A percentile compares a stretch with the other conserved stretches of the same genome.
phyloP scores from a whole-genome alignment of 1,284 basidiomycete genomes.

The Leccinum griseonigrum region DNA sequence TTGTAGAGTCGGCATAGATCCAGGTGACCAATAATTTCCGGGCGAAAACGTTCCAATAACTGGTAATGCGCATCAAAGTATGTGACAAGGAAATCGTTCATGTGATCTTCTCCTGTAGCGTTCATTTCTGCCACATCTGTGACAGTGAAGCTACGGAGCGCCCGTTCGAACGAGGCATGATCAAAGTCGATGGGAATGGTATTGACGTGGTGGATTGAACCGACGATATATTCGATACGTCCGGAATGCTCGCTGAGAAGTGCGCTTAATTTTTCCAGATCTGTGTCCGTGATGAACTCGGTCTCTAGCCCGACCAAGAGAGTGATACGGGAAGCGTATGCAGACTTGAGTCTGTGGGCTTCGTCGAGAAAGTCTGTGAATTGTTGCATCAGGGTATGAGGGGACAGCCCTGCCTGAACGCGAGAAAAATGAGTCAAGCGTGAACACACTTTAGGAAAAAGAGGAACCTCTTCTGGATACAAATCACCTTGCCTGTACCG shows the following conservation, averaged over 20 bases:
- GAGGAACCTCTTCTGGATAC: slow-evolving; percentile 91
- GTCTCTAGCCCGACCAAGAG: slow-evolving; percentile 93
- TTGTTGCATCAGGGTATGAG: slow-evolving; percentile 48
- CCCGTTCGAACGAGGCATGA: slow-evolving; percentile 60
- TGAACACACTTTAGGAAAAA: slow-evolving; percentile 5
- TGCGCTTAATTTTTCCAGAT: slow-evolving; percentile 57
- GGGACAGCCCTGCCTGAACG: slow-evolving; percentile 47
- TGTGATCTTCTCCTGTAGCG: slow-evolving; percentile 18
- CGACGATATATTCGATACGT: slow-evolving; percentile 88
- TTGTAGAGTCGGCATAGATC: slow-evolving; percentile 86
- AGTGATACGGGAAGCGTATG: slow-evolving; percentile 61
- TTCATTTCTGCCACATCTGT: slow-evolving; percentile 27
- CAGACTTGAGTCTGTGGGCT: slow-evolving; percentile 69
- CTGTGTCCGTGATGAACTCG: slow-evolving; percentile 76
- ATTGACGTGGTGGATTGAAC: slow-evolving; percentile 91
- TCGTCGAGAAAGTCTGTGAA: slow-evolving; percentile 73
- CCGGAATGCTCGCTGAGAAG: slow-evolving; percentile 44
- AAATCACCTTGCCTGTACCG: slow-evolving; percentile 79
- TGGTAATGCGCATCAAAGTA: slow-evolving; percentile 86
- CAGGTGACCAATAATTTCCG: slow-evolving; percentile 92
- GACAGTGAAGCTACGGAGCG: slow-evolving; percentile 46
- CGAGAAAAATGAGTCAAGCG: slow-evolving; percentile 16
- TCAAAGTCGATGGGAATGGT: slow-evolving; percentile 95
- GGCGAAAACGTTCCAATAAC: slow-evolving; percentile 68
- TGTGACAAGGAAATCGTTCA: slow-evolving; percentile 53